Base-by-base conservation (phyloP, 164 flowering plant genomes). In the Chimonanthus salicifolius region DNA sequence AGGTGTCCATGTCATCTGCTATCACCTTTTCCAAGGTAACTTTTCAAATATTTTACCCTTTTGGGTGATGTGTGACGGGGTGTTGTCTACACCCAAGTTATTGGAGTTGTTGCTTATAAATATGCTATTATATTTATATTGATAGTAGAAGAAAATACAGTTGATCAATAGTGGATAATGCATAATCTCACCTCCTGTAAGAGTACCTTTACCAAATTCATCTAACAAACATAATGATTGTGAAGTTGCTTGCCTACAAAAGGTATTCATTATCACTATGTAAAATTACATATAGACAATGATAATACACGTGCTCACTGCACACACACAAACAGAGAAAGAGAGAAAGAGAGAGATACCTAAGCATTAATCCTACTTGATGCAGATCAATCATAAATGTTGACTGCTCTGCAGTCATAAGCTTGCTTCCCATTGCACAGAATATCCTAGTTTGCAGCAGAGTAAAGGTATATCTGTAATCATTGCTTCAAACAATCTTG, bases 151-250 rank as follows among this genome's bases (percentile, higher is more conserved):
- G 54, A 47, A 68, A 68, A 68, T 68, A 16, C 11, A 71, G 33
- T 44, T 15, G 21, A 49, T 6, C 11, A 20, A 80, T 20, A 21
- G n/a, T 11, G 49, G 48, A 47, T 46, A 47, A 72, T 60, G 7
- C 21, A 71, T 78, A 76, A n/a, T 68, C 86, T 70, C 74, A 94
- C 99, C 99, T 91, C 86, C 99, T 21, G 97, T 85, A 72, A 95
- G 98, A 72, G 99, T 95, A 47, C 99, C 99, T 88, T 95, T 95
- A 49, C 99, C 99, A 86, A 95, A 95, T 84, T 95, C 99, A 87
- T 95, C 99, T 79, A 95, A 71, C 76, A 95, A 82, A 72, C 99
- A 95, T 64, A 95, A 82, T 48, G 99, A 95, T 76, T 76, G 80
- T 72, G 91, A 82, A 46, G 90, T 93, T 75, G 99, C 94, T 65